Base-by-base conservation (phyloP, 1,139 yeast genomes). In the Magnusiomyces fungicola region DNA sequence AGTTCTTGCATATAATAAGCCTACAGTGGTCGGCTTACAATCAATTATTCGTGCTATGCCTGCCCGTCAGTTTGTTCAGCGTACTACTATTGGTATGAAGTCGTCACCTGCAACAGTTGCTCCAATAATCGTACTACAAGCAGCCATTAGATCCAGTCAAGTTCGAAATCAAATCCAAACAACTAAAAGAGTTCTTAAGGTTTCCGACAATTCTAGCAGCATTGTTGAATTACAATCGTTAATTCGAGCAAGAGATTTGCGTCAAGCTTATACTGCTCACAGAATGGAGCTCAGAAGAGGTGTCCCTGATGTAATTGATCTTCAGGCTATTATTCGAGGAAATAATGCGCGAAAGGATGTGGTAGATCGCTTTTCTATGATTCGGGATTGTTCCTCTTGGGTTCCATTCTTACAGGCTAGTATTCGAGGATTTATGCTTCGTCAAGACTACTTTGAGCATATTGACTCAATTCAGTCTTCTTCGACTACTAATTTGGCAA, bases 391-490 rank as follows among this genome's bases (percentile, higher is more conserved):
- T n/a, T n/a, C n/a, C n/a, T n/a, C n/a, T n/a, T n/a, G n/a, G n/a
- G n/a, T n/a, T n/a, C n/a, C n/a, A n/a, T n/a, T 47, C 34, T 61
- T 80, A 1, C 86, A 80, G 59, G 68, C 79, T 36, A 68, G 76
- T 52, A 69, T 72, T 1, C 70, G 83, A 55, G 85, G 81, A 10
- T 24, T 41, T 12, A 46, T 50, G 1, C 36, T 49, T 18, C 44
- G 54, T 1, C 30, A 29, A 43, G 34, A 33, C 36, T 43, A 18
- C 5, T 5, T 4, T 5, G 9, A 19, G 5, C 38, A 34, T 6
- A 5, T 18, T 16, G 38, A 23, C 7, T 34, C 19, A 7, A 18
- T 34, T 23, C 16, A 34, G 23, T 34, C 38, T 34, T 33, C 45
- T 3, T 24, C 30, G 3, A 23, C 40, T 1, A 33, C 33, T n/a